These are phyloP conservation scores for Shiraia sp. DNA, from an alignment of 2,329 filamentous ascomycete species.

Conservation along the genomic window DNA sequence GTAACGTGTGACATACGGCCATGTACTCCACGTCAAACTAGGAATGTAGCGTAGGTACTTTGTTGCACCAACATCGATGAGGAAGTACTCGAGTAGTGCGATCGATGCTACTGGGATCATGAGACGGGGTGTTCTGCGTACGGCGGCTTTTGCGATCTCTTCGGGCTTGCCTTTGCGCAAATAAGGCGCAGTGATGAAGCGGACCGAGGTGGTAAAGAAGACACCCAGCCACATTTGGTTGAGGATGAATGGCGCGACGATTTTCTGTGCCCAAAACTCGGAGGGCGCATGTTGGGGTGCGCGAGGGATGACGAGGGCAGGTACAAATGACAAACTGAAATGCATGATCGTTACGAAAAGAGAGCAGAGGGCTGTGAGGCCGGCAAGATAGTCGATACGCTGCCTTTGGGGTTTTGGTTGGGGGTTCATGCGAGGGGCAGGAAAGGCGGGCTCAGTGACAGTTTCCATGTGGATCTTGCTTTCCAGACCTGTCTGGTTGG, in stretches of 20 bases:
- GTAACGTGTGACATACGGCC: constrained; percentile 51
- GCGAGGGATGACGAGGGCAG: constrained; percentile 40
- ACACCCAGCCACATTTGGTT: constrained; percentile 55
- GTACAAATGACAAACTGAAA: constrained; percentile 51
- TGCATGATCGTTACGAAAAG: constrained; percentile 52
- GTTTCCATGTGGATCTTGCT: constrained; percentile 36
- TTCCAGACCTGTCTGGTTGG: neutral
- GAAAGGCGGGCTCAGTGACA: constrained; percentile 34
- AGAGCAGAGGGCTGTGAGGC: constrained; percentile 50
- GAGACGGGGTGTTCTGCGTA: constrained; percentile 51
- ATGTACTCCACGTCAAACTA: constrained; percentile 53
- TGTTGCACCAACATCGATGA: constrained; percentile 51
- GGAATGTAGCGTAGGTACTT: constrained; percentile 51
- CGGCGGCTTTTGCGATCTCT: constrained; percentile 50
- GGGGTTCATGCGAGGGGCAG: constrained; percentile 32
- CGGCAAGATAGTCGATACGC: constrained; percentile 53
- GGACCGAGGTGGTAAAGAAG: constrained; percentile 54
- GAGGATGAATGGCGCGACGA: constrained; percentile 50
- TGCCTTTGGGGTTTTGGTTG: constrained; percentile 29
- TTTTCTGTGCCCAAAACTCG: constrained; percentile 48
- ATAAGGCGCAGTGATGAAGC: constrained; percentile 51
- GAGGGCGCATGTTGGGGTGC: constrained; percentile 45
- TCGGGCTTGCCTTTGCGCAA: constrained; percentile 49
- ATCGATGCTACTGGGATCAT: constrained; percentile 52
- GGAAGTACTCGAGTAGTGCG: constrained; percentile 52